Conservation (phyloP, 2,329 filamentous ascomycete genomes). For the Podosphaera xanthii region DNA sequence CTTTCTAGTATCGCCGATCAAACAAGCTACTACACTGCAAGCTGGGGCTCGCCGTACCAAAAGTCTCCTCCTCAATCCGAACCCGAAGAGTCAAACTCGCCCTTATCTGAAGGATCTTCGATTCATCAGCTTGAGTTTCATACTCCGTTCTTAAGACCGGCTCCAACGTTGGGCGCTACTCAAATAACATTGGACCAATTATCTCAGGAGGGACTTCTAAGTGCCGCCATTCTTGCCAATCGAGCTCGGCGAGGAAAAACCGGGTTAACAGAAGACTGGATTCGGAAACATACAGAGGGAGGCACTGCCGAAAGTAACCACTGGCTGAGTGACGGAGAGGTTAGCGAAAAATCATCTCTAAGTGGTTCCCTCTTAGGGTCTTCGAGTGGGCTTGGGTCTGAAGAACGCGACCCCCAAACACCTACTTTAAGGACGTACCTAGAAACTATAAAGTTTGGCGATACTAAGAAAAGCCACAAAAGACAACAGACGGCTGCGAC, state of each 20-base stretch:
- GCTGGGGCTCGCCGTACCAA: constrained; percentile 82
- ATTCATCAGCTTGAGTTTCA: constrained; percentile 37
- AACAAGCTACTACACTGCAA: constrained; percentile 41
- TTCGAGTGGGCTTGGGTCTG: constrained; percentile 25
- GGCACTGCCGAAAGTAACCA: constrained; percentile 48
- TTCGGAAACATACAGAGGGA: constrained; percentile 56
- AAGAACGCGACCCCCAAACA: constrained; percentile 18
- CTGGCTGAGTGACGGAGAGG: constrained; percentile 61
- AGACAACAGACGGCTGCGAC: constrained; percentile 17
- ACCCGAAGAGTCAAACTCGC: constrained; percentile 23
- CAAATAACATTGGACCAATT: constrained; percentile 19
- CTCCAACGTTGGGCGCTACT: constrained; percentile 21
- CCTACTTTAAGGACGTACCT: constrained; percentile 15
- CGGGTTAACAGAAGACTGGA: constrained; percentile 65
- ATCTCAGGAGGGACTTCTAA: constrained; percentile 15
- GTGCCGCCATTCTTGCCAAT: constrained; percentile 38
- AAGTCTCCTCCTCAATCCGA: constrained; percentile 24
- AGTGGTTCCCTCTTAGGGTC: constrained; percentile 37
- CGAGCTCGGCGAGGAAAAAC: constrained; percentile 33
- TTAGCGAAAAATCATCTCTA: constrained; percentile 54
- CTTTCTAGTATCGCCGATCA: constrained; percentile 12
- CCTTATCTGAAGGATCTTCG: constrained; percentile 36
- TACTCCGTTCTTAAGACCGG: constrained; percentile 37
- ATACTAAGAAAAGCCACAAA: constrained; percentile 10
- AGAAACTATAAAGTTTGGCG: constrained; percentile 8